Conservation (phyloP, 2,329 filamentous ascomycete species). For the Beauveria rudraprayagi region DNA sequence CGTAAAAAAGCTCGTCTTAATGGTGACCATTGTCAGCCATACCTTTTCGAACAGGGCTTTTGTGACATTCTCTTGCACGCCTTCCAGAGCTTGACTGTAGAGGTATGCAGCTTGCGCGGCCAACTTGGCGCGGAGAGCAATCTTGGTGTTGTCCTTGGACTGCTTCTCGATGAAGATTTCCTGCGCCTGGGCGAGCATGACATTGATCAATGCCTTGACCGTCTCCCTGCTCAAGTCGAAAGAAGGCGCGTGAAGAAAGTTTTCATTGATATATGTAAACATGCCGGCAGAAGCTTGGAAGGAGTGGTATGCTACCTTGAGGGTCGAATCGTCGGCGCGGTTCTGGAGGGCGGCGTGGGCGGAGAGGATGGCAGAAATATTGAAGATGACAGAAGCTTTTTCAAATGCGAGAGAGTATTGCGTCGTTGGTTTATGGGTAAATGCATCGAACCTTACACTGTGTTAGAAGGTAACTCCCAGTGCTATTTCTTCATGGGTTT, state of each 20-base stretch:
- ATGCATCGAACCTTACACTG: conserved; percentile 82
- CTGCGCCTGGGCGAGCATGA: conserved; percentile 93
- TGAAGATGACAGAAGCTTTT: conserved; percentile 98
- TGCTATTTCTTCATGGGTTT: background rate
- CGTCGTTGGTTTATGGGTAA: conserved; percentile 93
- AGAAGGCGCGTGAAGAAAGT: conserved; percentile 93
- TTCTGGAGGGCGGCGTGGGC: conserved; percentile 93
- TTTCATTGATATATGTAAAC: conserved; percentile 99
- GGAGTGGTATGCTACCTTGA: conserved; percentile 96
- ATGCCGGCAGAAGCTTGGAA: conserved; percentile 98
- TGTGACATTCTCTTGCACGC: conserved; percentile 83
- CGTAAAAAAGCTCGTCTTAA: conserved; percentile 73
- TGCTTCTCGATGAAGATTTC: conserved; percentile 98
- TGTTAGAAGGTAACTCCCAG: background rate
- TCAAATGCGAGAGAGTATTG: conserved; percentile 97
- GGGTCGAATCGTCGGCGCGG: conserved; percentile 79
- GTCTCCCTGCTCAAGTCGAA: conserved; percentile 94
- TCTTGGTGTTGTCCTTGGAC: conserved; percentile 84
- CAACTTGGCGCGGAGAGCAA: conserved; percentile 82
- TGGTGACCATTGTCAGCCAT: conserved; percentile 77
- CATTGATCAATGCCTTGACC: conserved; percentile 84
- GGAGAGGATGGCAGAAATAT: conserved; percentile 93
- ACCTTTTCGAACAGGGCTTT: conserved; percentile 91
- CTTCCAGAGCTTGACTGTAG: conserved; percentile 81
- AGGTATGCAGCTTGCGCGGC: conserved; percentile 84